Base-by-base conservation (phyloP, 306 rosid species). In the Glycyrrhiza uralensis region DNA sequence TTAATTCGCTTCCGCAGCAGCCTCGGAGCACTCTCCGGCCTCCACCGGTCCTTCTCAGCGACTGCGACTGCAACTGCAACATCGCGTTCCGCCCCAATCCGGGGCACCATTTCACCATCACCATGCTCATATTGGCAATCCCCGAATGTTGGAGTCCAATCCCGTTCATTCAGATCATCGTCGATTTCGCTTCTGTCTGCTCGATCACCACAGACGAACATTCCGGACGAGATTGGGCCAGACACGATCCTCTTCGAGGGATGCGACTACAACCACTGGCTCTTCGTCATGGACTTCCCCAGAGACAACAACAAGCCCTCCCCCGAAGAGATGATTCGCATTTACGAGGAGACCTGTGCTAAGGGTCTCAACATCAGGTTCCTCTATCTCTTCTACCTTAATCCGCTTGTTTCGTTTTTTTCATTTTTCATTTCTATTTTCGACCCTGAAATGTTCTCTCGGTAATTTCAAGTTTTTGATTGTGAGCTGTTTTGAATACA, bases 181-280 rank as follows among this genome's bases (percentile, higher is more conserved):
- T 32, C 85, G 4, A 36, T 71, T 12, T 75, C 87, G 8, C 77
- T 78, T 44, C 62, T 66, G 0, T 89, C 85, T 0, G 38, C 69
- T 29, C 90, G 89, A 20, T 76, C 81, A 7, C 54, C 61, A 3
- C 32, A 50, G 58, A 46, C 1, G 5, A 62, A 65, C 72, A 26
- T 24, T 30, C 54, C 75, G 17, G 83, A 80, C 0, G 89, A 81
- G 76, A 87, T 89, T 10, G 93, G 86, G 44, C 90, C 90, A n/a
- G 81, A 87, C 24, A 82, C 92, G 2, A 79, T 89, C 7, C 87
- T 89, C n/a, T 92, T 89, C 45, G 97, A 92, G 73, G 97, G 97
- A 4, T 89, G 93, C 82, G 97, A 92, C 42, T 89, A 89, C 82
- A 86, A 89, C 49, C 96, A 92, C 81, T 92, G 96, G 97, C 90